Evolutionary conservation across 2,329 filamentous ascomycete genomes (phyloP), one percentile per base, ranked within the genome.

Genomic region (Ustulina deusta): DNA sequence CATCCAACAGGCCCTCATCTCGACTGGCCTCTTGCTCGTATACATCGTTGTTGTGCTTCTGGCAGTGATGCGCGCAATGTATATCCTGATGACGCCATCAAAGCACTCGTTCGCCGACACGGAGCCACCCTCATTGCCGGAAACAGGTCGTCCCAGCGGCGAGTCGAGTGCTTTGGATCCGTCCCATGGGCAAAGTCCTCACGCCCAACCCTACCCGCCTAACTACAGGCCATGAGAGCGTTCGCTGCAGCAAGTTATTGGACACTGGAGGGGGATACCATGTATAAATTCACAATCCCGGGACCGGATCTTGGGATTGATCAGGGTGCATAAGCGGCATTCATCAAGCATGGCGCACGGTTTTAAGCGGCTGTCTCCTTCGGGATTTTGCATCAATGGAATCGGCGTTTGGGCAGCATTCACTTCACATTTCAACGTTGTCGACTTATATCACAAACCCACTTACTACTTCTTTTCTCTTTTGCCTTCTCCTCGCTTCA

Each of bases 1-100:
- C 70, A 83, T 89, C 56, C 88, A 89, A 68, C 93, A 97, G 80
- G 90, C 92, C 1, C 87, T 97, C 71, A 94, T 98, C 72, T 92
- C 94, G 2, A 85, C 87, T 0, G 88, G 85, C 58, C 82, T 99
- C 4, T 80, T 97, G 13, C 82, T 93, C 3, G 81, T 97, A 32
- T 99, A 94, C 85, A 75, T 97, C 61, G 79, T 96, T 69, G 86
- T 97, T 66, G 87, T 93, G 4, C 83, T 97, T 40, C 84, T 92
- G 55, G 96, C 93, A 56, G 79, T 95, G 63, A 79, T 88, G 55
- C 88, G 93, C 66, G 90, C 90, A 32, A 72, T 78, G 52, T 65
- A 72, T 44, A 69, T 73, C 27, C 11, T 71, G 13, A 71, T 71
- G 64, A 69, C 69, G 29, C 67, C 69, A 5, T 32, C 54, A 17